These are phyloP conservation scores for Trypethelium eluteriae DNA, from an alignment of 495 filamentous ascomycete genomes.

Conservation along the genomic window DNA sequence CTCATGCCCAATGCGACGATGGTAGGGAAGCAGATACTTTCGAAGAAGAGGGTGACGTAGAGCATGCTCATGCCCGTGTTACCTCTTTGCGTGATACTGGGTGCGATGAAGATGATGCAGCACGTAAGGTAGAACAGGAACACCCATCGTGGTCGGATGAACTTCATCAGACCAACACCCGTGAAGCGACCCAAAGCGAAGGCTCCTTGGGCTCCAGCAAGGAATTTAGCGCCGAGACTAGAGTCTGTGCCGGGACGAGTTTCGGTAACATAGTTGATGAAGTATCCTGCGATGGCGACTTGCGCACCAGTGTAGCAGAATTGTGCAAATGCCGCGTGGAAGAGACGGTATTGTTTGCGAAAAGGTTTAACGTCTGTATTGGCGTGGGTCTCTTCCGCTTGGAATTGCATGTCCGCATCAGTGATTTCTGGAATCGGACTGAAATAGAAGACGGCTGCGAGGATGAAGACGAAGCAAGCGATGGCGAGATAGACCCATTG, in stretches of 20 bases:
- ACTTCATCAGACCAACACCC: constrained; percentile 20
- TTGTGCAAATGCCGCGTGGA: constrained; percentile 59
- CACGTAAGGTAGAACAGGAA: constrained; percentile 22
- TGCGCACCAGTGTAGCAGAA: constrained; percentile 70
- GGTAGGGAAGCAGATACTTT: constrained; percentile 56
- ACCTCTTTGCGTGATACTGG: constrained; percentile 25
- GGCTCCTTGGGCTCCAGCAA: constrained; percentile 49
- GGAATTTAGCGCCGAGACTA: constrained; percentile 43
- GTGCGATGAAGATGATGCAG: constrained; percentile 39
- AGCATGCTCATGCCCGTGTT: constrained; percentile 49
- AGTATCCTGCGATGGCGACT: constrained; percentile 57
- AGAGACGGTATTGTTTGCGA: constrained; percentile 42
- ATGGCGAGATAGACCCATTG: constrained; percentile 30
- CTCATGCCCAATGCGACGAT: constrained; percentile 56
- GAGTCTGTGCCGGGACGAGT: constrained; percentile 35
- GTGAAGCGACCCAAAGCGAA: constrained; percentile 51
- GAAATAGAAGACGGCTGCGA: constrained; percentile 29
- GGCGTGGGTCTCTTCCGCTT: constrained; percentile 39
- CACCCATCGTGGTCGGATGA: constrained; percentile 25
- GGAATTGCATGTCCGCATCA: constrained; percentile 62
- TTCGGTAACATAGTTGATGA: constrained; percentile 51
- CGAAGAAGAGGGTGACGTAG: constrained; percentile 53
- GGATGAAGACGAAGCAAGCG: constrained; percentile 20
- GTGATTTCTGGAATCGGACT: constrained; percentile 25
- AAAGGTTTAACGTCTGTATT: constrained; percentile 46